Evolutionary conservation across 805 yeast genomes (phyloP).

Genomic region (Saturnispora sanitii): DNA sequence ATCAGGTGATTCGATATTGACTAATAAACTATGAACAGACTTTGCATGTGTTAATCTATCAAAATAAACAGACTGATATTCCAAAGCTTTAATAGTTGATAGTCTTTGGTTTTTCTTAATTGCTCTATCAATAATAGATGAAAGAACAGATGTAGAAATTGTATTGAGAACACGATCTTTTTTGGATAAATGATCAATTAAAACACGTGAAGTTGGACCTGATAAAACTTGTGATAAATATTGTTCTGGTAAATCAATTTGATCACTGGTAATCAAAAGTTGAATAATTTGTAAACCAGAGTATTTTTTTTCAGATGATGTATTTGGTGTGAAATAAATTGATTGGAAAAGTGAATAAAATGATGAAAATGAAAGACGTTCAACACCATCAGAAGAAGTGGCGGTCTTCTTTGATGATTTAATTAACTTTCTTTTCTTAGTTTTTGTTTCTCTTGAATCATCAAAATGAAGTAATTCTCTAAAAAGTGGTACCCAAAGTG

Average conservation of each 20-base stretch:
- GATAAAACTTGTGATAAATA: conserved; percentile 34
- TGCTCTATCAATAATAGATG: conserved; percentile 31
- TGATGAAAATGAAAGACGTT: conserved; percentile 36
- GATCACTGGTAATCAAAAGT: conserved; percentile 30
- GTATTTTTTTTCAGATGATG: conserved; percentile 80
- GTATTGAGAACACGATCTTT: conserved; percentile 56
- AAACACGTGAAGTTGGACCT: conserved; percentile 57
- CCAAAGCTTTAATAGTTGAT: conserved; percentile 23
- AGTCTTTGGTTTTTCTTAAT: conserved; percentile 29
- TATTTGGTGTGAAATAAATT: conserved; percentile 59
- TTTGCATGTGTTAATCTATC: conserved; percentile 71
- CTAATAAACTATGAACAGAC: conserved; percentile 40
- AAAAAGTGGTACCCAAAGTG: conserved; percentile 61
- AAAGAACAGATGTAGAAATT: conserved; percentile 46
- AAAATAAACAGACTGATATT: conserved; percentile 56
- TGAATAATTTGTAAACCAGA: conserved; percentile 74
- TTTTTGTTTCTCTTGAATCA: conserved; percentile 3
- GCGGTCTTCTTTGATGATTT: conserved; percentile 6
- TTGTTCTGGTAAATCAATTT: conserved; percentile 11
- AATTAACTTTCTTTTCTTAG: conserved; percentile 30
- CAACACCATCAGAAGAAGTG: not conserved
- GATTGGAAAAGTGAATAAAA: conserved; percentile 85
- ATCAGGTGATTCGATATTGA: conserved; percentile 4
- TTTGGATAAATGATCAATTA: conserved; percentile 69
- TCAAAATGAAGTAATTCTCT: conserved; percentile 28